Base-by-base conservation (phyloP, 495 filamentous ascomycete genomes). In the Darksidea phi region DNA sequence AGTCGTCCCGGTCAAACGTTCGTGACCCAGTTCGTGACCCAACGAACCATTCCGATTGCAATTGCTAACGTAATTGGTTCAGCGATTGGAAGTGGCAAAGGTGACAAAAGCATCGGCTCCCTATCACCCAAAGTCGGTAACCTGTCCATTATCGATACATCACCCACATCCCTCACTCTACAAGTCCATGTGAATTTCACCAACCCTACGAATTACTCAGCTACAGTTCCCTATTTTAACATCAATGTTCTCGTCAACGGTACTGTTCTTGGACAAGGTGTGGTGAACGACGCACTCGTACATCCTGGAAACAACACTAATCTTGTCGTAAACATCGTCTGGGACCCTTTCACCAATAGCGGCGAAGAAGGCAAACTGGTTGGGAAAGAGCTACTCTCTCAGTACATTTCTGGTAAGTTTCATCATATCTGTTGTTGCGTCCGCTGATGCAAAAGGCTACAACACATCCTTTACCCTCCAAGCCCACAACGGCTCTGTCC, bases 121-220 rank as follows among this genome's bases (percentile, higher is more conserved):
- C 70, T 91, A 21, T 75, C 76, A 37, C 88, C 88, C 12, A 77
- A 82, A 51, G 72, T 95, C 47, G 81, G 82, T 32, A 78, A 79
- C 42, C 71, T 98, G 18, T 74, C 80, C 53, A 80, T 98, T 56
- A 67, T 84, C 28, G 78, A 86, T 38, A 95, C 91, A 0, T 84
- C 85, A 3, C 74, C 79, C 41, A 80, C 84, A 15, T 88, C 85
- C 5, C 72, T 96, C 20, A 82, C 80, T 13, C 71, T 97, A 10
- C 76, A 82, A 59, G 86, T 89, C 10, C 75, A 69, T 20, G 75
- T 95, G 57, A 94, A 92, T 70, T 77, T 96, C 59, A 93, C 88
- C 1, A 98, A 98, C 68, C 94, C 94, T 2, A 95, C 91, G 0
- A 76, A 84, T 0, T 96, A 96, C 72, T 85, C 88, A 23, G 90